Evolutionary conservation across 441 rosid species (phyloP).

Genomic region (Populus hybrid): DNA sequence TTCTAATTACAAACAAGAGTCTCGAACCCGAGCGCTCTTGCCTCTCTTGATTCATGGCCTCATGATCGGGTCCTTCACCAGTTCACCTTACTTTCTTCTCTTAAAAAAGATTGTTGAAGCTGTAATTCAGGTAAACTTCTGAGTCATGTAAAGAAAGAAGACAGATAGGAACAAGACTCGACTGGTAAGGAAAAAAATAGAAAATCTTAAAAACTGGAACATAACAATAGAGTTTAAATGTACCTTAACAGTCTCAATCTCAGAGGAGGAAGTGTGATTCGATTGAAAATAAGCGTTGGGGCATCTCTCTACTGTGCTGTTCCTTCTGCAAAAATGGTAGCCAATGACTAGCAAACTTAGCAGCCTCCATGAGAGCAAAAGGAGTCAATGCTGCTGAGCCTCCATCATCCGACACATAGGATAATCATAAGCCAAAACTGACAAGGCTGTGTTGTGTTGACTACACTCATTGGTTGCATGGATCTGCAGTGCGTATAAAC

Average conservation of each 20-base stretch:
- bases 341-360: constrained; percentile 56
- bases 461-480: constrained; percentile 62
- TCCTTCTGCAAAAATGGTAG: constrained; percentile 40
- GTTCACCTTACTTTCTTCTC: no score
- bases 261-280: constrained; percentile 17
- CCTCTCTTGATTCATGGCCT: no score
- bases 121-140: no score
- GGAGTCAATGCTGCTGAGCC: constrained; percentile 46
- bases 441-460: constrained; percentile 68
- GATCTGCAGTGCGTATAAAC: constrained; percentile 89
- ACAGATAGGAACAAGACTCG: no score
- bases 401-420: constrained; percentile 70
- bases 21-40: no score
- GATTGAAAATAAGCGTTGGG: constrained; percentile 43
- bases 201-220: no score
- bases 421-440: constrained; percentile 76
- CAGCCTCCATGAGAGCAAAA: constrained; percentile 59
- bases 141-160: no score
- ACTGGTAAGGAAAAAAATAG: no score
- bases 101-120: no score
- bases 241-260: constrained; percentile 50
- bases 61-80: no score
- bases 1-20: no score
- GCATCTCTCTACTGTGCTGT: constrained; percentile 28
- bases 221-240: background rate